Conservation (phyloP, 1,284 basidiomycete genomes). For the Ustilago nuda region DNA sequence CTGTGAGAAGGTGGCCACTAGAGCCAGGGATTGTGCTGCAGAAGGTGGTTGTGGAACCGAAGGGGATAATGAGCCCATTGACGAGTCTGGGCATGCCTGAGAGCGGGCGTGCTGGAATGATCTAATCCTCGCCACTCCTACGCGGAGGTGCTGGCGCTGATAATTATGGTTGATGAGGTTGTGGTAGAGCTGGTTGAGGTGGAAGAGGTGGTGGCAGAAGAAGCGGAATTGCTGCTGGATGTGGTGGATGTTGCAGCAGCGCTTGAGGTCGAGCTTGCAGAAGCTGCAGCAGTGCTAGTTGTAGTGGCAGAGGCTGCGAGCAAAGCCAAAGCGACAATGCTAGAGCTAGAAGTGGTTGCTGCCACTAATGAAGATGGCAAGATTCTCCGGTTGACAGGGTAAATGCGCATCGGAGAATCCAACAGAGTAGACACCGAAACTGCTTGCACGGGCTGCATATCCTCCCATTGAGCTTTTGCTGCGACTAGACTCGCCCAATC, state of each 20-base stretch:
- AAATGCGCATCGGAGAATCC: neutral
- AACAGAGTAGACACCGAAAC: neutral
- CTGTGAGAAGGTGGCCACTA: conserved; percentile 32
- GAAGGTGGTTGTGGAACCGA: conserved; percentile 29
- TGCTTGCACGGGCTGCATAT: neutral
- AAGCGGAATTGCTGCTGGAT: neutral
- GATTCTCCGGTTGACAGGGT: neutral
- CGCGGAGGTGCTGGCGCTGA: neutral
- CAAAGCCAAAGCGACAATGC: too few relatives aligned
- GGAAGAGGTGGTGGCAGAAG: neutral
- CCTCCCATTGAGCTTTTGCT: neutral
- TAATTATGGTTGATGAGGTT: too few relatives aligned
- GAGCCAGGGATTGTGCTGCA: conserved; percentile 34
- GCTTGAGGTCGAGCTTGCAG: too few relatives aligned
- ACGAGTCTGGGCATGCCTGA: conserved; percentile 31
- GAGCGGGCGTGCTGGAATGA: conserved; percentile 20
- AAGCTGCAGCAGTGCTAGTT: too few relatives aligned
- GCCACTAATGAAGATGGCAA: neutral
- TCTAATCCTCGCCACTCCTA: neutral
- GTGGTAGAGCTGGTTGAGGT: neutral
- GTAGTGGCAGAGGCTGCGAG: too few relatives aligned
- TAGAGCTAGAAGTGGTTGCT: too few relatives aligned
- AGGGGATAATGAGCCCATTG: neutral
- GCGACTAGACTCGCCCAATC: neutral
- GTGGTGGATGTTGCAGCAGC: neutral